Base-by-base conservation (phyloP, 352 stramenopile species). In the Lagenidium sp. region DNA sequence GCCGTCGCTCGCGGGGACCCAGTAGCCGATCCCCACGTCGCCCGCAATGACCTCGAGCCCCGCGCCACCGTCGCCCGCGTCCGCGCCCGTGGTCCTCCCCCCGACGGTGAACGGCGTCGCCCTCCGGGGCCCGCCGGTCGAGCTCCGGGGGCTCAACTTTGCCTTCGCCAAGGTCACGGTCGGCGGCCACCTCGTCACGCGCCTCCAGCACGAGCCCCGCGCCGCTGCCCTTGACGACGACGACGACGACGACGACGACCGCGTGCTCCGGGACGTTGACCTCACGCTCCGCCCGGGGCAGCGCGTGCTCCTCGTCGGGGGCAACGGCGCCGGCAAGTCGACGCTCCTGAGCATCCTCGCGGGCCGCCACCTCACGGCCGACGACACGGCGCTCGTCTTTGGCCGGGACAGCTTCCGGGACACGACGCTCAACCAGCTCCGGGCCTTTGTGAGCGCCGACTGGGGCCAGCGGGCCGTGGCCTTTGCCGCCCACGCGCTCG, bases 381-480 rank as follows among this genome's bases (percentile, higher is more conserved):
- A 90, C 30, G 89, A 82, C 26, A 95, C 68, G 53, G 71, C 52
- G 49, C 50, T 74, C 12, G 43, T 94, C 21, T 87, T 97, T 40
- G 89, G 89, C 1, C 81, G 92, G 24, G 84, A 98, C 57, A 87
- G 85, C 22, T 99, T 98, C 63, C 89, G 94, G 15, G 94, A 98
- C 55, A 98, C 95, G 28, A 82, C 61, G 37, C 66, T 98, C 6
- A 98, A 98, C 61, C 81, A 87, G 50, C 54, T 95, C 39, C 76
- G 94, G 28, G 82, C 92, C 3, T 99, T 97, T 59, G 77, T 98
- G 34, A 96, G 95, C 57, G 95, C 84, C 22, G 91, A 98, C 50
- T 99, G 95, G 95, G 95, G 95, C 11, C 96, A 97, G 58, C 79
- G 90, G 8, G 93, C 90, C 0, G 87, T 98, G 24, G 94, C 95